Base-by-base conservation (phyloP, 495 filamentous ascomycete species). In the Filosporella fistucella region DNA sequence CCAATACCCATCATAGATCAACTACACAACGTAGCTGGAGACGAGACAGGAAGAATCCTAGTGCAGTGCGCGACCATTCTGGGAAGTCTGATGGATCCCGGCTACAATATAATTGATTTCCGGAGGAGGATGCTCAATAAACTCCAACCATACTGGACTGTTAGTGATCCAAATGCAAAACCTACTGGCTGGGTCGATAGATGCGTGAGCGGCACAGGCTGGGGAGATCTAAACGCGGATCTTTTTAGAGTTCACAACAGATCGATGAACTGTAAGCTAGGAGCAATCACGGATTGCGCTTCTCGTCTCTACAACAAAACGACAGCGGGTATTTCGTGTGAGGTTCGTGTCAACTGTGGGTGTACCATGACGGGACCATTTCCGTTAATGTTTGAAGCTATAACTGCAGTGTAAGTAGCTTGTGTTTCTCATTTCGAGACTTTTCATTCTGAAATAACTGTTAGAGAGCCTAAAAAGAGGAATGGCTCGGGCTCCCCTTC, bases 41-140 rank as follows among this genome's bases (percentile, higher is more conserved):
- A 60, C 38, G 54, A 60, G 37, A 60, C 57, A 5, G 57, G 55
- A 2, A 41, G 55, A 34, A 51, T 33, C 13, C 51, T 60, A 21
- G 57, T 57, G 14, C 40, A 58, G 32, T 57, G 50, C 30, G 57
- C 54, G 4, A 60, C 57, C 2, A 28, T 57, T 0, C 42, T 60
- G 21, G 54, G 55, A 17, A 36, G 41, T 14, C 13, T 60, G 13
- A 40, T 60, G 8, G 51, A 60, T 34, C 46, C 46, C 14, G 33
- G 29, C 45, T 18, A 24, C 16, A 22, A 54, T 29, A 22, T 54
- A 4, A 34, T 50, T 22, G 32, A 42, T n/a, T 58, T 54, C 28
- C n/a, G 55, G 26, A 22, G 22, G 17, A 45, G 51, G 26, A 24
- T 58, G 30, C 45, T 58, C 29, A 4, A 21, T 12, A 54, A 54